Evolutionary conservation across 106 monocot genomes (phyloP).

Genomic region (Platanthera zijinensis): DNA sequence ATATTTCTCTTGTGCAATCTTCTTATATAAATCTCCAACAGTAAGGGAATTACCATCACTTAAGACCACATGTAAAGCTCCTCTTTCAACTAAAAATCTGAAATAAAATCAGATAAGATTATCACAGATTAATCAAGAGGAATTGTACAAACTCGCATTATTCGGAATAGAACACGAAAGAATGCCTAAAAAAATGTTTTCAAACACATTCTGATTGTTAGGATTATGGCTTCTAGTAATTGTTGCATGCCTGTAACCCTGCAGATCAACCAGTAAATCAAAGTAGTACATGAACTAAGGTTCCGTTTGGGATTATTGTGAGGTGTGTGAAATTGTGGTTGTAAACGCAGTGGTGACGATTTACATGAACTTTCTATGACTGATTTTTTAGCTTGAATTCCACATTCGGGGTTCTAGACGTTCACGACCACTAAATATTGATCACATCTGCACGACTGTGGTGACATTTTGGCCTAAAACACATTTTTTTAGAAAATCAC

Average conservation of each 20-base stretch:
- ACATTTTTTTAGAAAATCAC: no score
- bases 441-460: no score
- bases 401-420: no score
- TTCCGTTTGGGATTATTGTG: no score
- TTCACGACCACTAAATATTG: no score
- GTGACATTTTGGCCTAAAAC: no score
- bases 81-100: conserved; percentile 80
- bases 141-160: neutral
- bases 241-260: neutral
- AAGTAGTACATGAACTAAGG: neutral
- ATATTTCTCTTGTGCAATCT: conserved; percentile 34
- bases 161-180: neutral
- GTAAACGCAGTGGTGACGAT: no score
- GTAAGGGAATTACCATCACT: conserved; percentile 22
- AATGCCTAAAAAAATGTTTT: neutral
- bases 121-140: neutral
- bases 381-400: no score
- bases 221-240: neutral
- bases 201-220: neutral
- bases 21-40: conserved; percentile 52
- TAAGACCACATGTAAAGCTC: conserved; percentile 51
- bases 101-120: conserved; percentile 3
- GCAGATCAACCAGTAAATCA: neutral
- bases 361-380: no score
- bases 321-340: no score